Conservation (phyloP, 345 rosid species). For the Nephelium lappaceum region DNA sequence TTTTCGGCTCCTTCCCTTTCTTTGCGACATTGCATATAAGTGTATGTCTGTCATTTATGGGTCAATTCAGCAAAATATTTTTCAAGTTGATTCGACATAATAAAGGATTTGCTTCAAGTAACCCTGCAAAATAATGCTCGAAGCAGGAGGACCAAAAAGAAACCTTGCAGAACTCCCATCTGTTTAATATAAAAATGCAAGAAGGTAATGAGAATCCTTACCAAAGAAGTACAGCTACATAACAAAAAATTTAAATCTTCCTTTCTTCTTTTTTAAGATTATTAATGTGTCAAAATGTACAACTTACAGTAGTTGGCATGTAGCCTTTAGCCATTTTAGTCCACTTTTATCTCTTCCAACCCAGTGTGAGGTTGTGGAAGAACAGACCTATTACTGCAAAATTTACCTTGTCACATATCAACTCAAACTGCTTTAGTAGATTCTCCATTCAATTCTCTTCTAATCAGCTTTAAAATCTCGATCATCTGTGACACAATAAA, state of each 20-base stretch:
- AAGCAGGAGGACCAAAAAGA: conserved; percentile 1
- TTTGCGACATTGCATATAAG: not conserved
- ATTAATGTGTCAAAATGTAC: not conserved
- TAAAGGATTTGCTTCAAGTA: not conserved
- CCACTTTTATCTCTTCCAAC: not conserved
- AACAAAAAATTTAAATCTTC: not conserved
- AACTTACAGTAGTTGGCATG: not conserved
- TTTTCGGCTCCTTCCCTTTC: not conserved
- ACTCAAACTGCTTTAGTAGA: conserved; percentile 40
- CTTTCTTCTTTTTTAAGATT: not conserved
- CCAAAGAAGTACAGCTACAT: not conserved
- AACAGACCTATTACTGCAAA: conserved; percentile 1
- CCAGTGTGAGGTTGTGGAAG: not conserved
- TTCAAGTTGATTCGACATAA: not conserved
- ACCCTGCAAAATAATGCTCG: not conserved
- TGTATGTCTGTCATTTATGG: not conserved
- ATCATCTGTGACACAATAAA: conserved; percentile 56
- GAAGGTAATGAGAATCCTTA: not conserved
- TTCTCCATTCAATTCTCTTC: conserved; percentile 79
- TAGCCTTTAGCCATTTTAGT: not conserved
- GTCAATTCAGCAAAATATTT: conserved; percentile 6
- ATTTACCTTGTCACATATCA: conserved; percentile 24
- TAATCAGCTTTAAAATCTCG: conserved; percentile 81
- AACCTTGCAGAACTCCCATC: not conserved
- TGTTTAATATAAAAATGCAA: conserved; percentile 16